Conservation (phyloP, 1,284 basidiomycete species). For the Trametes sp. region DNA sequence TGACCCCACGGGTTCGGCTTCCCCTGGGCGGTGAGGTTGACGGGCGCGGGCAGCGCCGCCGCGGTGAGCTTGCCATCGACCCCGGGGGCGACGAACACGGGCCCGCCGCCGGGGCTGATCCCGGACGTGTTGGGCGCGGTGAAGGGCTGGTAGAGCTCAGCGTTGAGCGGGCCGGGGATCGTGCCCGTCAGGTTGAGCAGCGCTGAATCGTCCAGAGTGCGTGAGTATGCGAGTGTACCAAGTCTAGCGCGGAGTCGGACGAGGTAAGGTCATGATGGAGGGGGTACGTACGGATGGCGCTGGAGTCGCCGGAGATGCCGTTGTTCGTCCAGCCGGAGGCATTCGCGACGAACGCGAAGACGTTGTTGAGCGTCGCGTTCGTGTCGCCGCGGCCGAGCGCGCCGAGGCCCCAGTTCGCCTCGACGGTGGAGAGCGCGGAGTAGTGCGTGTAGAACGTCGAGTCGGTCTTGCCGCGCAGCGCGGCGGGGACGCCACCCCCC, state of each 20-base stretch:
- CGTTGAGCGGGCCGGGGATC: constrained; percentile 44
- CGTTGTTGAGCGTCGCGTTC: constrained; percentile 57
- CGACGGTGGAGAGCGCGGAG: constrained; percentile 63
- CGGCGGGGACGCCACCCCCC: constrained; percentile 57
- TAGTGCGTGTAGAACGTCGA: constrained; percentile 72
- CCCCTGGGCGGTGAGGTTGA: constrained; percentile 48
- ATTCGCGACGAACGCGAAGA: constrained; percentile 54
- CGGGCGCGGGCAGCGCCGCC: constrained; percentile 45
- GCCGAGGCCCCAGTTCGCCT: constrained; percentile 71
- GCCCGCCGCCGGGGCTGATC: constrained; percentile 49
- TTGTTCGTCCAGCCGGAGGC: constrained; percentile 48
- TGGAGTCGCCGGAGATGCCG: constrained; percentile 39
- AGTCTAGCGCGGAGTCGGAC: no score
- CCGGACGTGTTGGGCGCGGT: constrained; percentile 49
- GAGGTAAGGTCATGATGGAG: not conserved
- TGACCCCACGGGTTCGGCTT: constrained; percentile 34
- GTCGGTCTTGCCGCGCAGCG: constrained; percentile 56
- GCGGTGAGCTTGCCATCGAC: constrained; percentile 47
- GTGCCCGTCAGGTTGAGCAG: constrained; percentile 39
- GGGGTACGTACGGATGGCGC: constrained; percentile 28
- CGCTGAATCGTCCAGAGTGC: constrained; percentile 33
- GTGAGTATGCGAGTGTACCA: no score
- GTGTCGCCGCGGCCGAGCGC: constrained; percentile 65
- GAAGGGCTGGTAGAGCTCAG: constrained; percentile 49
- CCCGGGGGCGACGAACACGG: constrained; percentile 47